Base-by-base conservation (phyloP, 148 eudicot genomes). In the Camellia sinensis region DNA sequence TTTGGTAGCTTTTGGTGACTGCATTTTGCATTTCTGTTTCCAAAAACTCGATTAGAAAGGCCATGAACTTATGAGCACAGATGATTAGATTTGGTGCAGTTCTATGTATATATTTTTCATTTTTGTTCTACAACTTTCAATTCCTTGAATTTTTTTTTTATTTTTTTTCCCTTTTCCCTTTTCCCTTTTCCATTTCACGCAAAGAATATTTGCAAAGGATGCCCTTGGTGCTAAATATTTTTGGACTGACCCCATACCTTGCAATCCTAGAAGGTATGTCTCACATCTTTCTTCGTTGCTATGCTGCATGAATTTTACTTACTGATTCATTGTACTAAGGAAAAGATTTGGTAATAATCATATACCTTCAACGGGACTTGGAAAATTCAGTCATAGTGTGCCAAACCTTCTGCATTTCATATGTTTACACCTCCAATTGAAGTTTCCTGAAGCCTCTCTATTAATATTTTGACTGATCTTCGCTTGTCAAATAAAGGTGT, bases 191-290 rank as follows among this genome's bases (percentile, higher is more conserved):
- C 57, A 78, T 46, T 57, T 66, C 75, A 19, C 83, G 53, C 69
- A 93, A 93, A 91, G 97, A 85, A 93, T 93, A 80, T 84, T 93
- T 75, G 93, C 97, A 54, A 91, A 89, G 85, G 93, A 91, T 86
- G 97, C 97, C 21, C 92, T 93, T 77, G 97, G 87, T 87, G 97
- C 93, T 57, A 91, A 91, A 74, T 93, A 91, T 84, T 93, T 93
- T 88, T 83, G 90, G 88, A 84, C 86, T n/a, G 91, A 91, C 56
- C 97, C 97, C 48, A 78, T 93, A 77, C 97, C 95, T 65, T 93
- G 95, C 21, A 90, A 93, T 81, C 95, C 93, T 7, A 90, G 88
- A 86, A 86, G 95, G 93, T 89, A 50, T 15, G 62, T 67, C 73
- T 17, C 78, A 15, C n/a, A 3, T 12, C 53, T 60, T 67, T 56